Evolutionary conservation across 345 rosid species (phyloP).

Genomic region (Gynandropsis gynandra): DNA sequence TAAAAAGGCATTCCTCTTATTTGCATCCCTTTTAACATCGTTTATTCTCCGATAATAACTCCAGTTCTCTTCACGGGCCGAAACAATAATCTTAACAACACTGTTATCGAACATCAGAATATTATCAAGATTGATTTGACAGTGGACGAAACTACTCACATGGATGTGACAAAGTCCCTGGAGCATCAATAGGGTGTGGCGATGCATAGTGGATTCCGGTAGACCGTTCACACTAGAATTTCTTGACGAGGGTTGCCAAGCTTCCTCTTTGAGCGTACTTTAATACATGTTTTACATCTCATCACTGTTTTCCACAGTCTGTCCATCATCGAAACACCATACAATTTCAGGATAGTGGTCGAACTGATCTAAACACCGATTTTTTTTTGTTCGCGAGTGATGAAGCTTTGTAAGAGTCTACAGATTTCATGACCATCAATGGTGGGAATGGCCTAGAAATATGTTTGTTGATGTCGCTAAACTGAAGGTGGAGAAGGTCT

Average conservation of each 20-base stretch:
- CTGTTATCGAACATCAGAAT: conserved; percentile 40
- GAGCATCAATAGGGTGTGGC: conserved; percentile 43
- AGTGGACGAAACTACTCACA: conserved; percentile 55
- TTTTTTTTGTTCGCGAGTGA: conserved; percentile 49
- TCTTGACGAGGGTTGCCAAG: no score
- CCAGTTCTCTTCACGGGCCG: conserved; percentile 46
- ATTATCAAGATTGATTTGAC: conserved; percentile 58
- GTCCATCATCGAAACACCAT: conserved; percentile 41
- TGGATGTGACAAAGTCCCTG: conserved; percentile 55
- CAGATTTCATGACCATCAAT: conserved; percentile 58
- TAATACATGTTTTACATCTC: conserved; percentile 39
- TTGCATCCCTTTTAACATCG: conserved; percentile 23
- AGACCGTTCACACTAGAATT: no score
- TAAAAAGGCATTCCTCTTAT: conserved; percentile 71
- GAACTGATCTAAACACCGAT: conserved; percentile 33
- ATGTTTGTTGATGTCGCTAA: conserved; percentile 26
- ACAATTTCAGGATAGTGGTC: conserved; percentile 47
- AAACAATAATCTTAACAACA: conserved; percentile 49
- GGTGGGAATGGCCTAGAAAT: conserved; percentile 25
- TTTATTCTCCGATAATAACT: conserved; percentile 13
- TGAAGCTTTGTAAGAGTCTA: conserved; percentile 22
- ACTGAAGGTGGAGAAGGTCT: conserved; percentile 54
- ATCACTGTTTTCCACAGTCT: conserved; percentile 37
- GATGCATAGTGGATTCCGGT: conserved; percentile 45
- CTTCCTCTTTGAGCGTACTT: conserved; percentile 67